Evolutionary conservation across 352 stramenopile genomes (phyloP).

Genomic region (Phytophthora europaea): DNA sequence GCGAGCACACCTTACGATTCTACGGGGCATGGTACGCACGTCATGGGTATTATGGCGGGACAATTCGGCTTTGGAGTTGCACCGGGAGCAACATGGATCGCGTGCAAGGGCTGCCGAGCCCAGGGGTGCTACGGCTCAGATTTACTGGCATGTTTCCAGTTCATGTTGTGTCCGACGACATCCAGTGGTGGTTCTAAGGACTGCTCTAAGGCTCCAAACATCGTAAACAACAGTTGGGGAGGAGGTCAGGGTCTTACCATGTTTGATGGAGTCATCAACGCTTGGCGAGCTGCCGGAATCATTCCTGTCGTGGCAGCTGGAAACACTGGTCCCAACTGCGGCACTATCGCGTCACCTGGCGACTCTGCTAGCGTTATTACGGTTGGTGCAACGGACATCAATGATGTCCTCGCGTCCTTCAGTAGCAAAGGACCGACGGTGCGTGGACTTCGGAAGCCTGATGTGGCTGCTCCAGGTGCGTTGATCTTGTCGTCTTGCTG

Average conservation of each 20-base stretch:
- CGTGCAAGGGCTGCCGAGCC: slow-evolving; percentile 59
- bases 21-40: slow-evolving; percentile 65
- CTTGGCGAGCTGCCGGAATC: slow-evolving; percentile 60
- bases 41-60: slow-evolving; percentile 58
- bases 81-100: slow-evolving; percentile 63
- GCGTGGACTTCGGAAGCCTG: slow-evolving; percentile 56
- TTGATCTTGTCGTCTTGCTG: slow-evolving; percentile 62
- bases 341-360: slow-evolving; percentile 59
- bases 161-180: slow-evolving; percentile 74
- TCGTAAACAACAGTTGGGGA: slow-evolving; percentile 84
- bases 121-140: slow-evolving; percentile 55
- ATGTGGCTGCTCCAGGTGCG: slow-evolving; percentile 59
- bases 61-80: slow-evolving; percentile 63
- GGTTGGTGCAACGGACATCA: slow-evolving; percentile 65
- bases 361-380: slow-evolving; percentile 70
- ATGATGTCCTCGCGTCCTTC: slow-evolving; percentile 51
- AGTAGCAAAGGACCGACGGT: slow-evolving; percentile 69
- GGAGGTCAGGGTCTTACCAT: slow-evolving; percentile 52
- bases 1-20: slow-evolving; percentile 50
- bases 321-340: slow-evolving; percentile 63
- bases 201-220: slow-evolving; percentile 59
- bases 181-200: slow-evolving; percentile 48
- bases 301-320: slow-evolving; percentile 68
- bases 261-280: slow-evolving; percentile 56
- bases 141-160: slow-evolving; percentile 67